Conservation (phyloP, 2,329 filamentous ascomycete species). For the Fusarium odoratissimum region DNA sequence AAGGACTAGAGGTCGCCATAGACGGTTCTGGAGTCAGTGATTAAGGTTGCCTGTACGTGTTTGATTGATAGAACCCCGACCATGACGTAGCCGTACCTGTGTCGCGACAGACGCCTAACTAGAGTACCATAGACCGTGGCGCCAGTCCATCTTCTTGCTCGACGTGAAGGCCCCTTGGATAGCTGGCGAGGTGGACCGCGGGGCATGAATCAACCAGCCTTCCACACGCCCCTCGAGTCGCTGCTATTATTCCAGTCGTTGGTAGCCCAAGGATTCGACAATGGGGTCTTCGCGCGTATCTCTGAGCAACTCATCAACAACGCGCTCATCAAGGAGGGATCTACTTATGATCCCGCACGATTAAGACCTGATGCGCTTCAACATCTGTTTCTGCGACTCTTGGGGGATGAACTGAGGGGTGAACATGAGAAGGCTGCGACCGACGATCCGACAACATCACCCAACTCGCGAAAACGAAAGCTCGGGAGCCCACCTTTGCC, state of each 20-base stretch:
- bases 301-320: conserved; percentile 81
- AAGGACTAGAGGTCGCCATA: conserved; percentile 41
- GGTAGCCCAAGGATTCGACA: conserved; percentile 72
- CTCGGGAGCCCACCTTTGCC: conserved; percentile 72
- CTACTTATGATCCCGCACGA: conserved; percentile 77
- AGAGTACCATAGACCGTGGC: conserved; percentile 59
- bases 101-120: conserved; percentile 42
- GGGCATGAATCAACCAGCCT: conserved; percentile 68
- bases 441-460: conserved; percentile 61
- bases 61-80: conserved; percentile 35
- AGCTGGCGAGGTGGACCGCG: conserved; percentile 65
- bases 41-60: conserved; percentile 50
- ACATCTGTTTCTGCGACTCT: conserved; percentile 79
- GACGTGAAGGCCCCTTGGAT: conserved; percentile 66
- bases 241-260: conserved; percentile 87
- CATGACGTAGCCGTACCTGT: conserved; percentile 46
- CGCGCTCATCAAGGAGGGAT: conserved; percentile 75
- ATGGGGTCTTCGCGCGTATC: conserved; percentile 75
- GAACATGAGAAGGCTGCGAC: conserved; percentile 56
- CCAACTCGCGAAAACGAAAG: conserved; percentile 79
- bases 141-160: conserved; percentile 65
- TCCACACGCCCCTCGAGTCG: conserved; percentile 87
- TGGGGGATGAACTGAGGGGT: conserved; percentile 76
- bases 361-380: conserved; percentile 82
- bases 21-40: conserved; percentile 45